Percentiles rank a stretch among this genome's conserved stretches.
These are phyloP conservation scores for Pilatotrama ljubarskyi DNA, from an alignment of 768 basidiomycete genomes.

Conservation along the genomic window DNA sequence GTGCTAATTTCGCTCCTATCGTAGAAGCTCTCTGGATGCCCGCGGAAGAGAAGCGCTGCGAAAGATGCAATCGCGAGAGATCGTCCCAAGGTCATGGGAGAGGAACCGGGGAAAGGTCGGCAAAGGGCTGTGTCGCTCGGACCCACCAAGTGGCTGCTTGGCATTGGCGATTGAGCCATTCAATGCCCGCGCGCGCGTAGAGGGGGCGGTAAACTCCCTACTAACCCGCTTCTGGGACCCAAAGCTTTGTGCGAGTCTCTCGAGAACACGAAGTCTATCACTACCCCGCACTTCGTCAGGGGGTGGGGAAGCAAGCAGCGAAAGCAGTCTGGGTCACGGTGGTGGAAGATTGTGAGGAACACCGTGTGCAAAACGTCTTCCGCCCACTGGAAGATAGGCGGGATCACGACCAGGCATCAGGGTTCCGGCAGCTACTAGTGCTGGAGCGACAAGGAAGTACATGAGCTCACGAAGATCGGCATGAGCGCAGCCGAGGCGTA, in stretches of 20 bases:
- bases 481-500: background rate
- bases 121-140: background rate
- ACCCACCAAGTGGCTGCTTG: constrained; percentile 1
- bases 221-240: background rate
- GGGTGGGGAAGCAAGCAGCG: background rate
- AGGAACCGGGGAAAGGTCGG: constrained; percentile 12
- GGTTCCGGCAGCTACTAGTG: background rate
- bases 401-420: background rate
- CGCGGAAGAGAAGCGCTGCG: background rate
- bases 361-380: no score
- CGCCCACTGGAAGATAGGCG: background rate
- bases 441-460: background rate
- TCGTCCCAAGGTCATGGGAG: constrained; percentile 15
- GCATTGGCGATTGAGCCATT: background rate
- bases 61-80: background rate
- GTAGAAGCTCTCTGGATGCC: background rate
- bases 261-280: constrained; percentile 9
- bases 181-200: background rate
- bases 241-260: background rate
- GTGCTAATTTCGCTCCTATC: background rate
- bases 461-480: background rate
- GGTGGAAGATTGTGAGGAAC: background rate
- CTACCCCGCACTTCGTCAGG: constrained; percentile 9
- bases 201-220: background rate
- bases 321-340: background rate